Evolutionary conservation across 306 rosid genomes (phyloP), one percentile per base, ranked within the genome.

Genomic region (Dicorynia guianensis): DNA sequence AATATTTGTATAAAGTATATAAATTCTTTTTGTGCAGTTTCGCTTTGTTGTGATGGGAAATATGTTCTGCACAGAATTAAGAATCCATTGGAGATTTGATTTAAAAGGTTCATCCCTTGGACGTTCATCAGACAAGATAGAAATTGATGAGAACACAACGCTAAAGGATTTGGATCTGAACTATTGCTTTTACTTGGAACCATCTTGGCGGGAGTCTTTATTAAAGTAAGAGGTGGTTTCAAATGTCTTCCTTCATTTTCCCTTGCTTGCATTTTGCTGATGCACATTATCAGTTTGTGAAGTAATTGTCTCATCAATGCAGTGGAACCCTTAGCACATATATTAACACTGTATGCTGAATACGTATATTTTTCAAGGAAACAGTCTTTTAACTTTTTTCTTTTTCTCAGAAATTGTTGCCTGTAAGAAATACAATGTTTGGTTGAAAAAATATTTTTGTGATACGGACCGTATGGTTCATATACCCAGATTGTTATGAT

Each of bases 1-100:
- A 71, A 72, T 77, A 35, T 74, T 59, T 53, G 44, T 72, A 25
- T 25, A 25, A 25, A 1, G 30, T 25, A 49, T 33, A 30, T 56
- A 67, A 63, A 49, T 68, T 25, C 30, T 25, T 80, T 48, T 74
- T 54, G 58, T 84, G 88, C 97, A 95, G 99, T 95, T 95, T 81
- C 96, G 99, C 46, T 95, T 95, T 85, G 99, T 95, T 40, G 97
- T 95, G 67, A 95, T 95, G 99, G 99, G 99, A 80, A 95, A 95
- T 88, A 95, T 95, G 99, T 95, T 95, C 86, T 95, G 99, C 85
- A 95, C 99, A 44, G 97, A 95, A 84, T 79, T 95, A 76, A 89
- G 99, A 87, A 95, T 95, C 78, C 99, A 95, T 85, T 79, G 97
- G 62, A 86, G 99, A 80, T 95, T 82, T 75, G 99, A 95, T 80